Percentiles rank a stretch among this genome's conserved stretches.
Evolutionary conservation across 768 basidiomycete species (phyloP).

Genomic region (Mycena floridula): DNA sequence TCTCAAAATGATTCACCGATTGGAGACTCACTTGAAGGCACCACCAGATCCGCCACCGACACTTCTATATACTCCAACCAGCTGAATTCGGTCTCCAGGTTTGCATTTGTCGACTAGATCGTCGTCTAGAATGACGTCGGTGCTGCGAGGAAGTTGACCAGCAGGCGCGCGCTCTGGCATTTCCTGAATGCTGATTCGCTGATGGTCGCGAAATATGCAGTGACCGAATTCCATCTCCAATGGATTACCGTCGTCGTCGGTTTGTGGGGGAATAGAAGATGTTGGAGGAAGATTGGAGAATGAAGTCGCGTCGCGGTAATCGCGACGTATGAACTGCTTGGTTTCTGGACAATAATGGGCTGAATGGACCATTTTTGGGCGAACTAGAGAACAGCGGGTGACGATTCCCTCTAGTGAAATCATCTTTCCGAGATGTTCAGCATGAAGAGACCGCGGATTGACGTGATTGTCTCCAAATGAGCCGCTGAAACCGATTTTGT

Average conservation of each 20-base stretch:
- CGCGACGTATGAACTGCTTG: slow-evolving; percentile 72
- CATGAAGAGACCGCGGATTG: slow-evolving; percentile 86
- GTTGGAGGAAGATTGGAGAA: slow-evolving; percentile 84
- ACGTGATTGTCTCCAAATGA: slow-evolving; percentile 98
- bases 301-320: slow-evolving; percentile 91
- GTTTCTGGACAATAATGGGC: slow-evolving; percentile 94
- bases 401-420: slow-evolving; percentile 97
- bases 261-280: slow-evolving; percentile 81
- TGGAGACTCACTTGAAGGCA: slow-evolving; percentile 78
- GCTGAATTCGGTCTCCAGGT: slow-evolving; percentile 94
- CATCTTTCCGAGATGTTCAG: slow-evolving; percentile 90
- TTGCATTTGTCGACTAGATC: slow-evolving; percentile 97
- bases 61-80: slow-evolving; percentile 93
- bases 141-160: slow-evolving; percentile 92
- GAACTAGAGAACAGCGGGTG: slow-evolving; percentile 94
- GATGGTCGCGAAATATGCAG: slow-evolving; percentile 92
- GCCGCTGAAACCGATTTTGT: slow-evolving; percentile 87
- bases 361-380: slow-evolving; percentile 97
- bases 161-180: slow-evolving; percentile 99
- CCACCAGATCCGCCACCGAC: slow-evolving; percentile 87
- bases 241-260: slow-evolving; percentile 83
- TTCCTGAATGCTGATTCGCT: slow-evolving; percentile 96
- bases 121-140: slow-evolving; percentile 93
- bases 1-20: slow-evolving; percentile 4
- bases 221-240: slow-evolving; percentile 91